Conservation (phyloP, 192 early-diverging fungal species). For the Podila minutissima region DNA sequence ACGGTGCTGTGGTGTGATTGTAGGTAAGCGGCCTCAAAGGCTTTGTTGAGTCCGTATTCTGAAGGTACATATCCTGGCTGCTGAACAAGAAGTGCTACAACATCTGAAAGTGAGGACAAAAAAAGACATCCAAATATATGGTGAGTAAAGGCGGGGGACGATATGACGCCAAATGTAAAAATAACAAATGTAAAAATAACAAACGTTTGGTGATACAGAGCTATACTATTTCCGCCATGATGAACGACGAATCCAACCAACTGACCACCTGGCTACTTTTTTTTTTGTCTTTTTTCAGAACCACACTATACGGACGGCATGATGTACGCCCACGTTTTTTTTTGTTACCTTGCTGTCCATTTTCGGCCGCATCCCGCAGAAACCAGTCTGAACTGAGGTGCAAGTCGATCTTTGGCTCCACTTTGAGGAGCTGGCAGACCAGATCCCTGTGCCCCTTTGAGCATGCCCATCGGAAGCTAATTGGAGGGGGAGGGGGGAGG, state of each 20-base stretch:
- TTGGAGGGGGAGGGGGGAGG: no score
- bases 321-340: no score
- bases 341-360: constrained; percentile 31
- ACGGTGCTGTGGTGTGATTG: constrained; percentile 35
- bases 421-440: constrained; percentile 15
- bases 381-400: constrained; percentile 40
- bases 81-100: constrained; percentile 21
- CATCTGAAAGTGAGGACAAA: not conserved
- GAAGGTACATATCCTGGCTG: constrained; percentile 35
- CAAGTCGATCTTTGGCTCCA: constrained; percentile 31
- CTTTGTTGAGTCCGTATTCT: constrained; percentile 45
- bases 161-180: not conserved
- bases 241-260: no score
- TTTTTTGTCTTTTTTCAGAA: no score
- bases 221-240: no score
- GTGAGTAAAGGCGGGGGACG: not conserved
- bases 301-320: no score
- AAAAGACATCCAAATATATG: not conserved
- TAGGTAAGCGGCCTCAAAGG: constrained; percentile 39
- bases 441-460: constrained; percentile 35
- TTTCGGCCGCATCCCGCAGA: constrained; percentile 38
- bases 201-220: no score
- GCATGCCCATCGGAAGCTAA: constrained; percentile 49
- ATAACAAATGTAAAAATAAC: no score
- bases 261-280: no score